Percentiles rank a stretch among this genome's conserved stretches.
These are phyloP conservation scores for Mycena belliarum DNA, from an alignment of 768 basidiomycete species.

Conservation along the genomic window DNA sequence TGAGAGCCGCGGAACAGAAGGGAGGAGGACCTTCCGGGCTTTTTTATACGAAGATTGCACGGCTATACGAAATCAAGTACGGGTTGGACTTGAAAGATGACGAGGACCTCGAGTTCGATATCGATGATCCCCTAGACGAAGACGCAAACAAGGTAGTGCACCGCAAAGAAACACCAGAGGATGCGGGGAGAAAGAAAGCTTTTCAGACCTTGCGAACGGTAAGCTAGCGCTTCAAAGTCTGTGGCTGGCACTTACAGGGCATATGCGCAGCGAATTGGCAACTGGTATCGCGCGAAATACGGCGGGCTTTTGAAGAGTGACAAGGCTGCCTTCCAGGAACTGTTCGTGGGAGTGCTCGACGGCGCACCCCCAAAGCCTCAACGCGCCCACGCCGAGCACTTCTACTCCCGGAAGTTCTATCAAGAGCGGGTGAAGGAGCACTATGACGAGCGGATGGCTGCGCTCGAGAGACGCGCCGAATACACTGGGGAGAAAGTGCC, in stretches of 20 bases:
- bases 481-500: neutral
- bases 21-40: no score
- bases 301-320: neutral
- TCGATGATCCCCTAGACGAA: no score
- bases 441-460: neutral
- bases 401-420: slow-evolving; percentile 1
- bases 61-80: neutral
- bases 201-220: no score
- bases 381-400: neutral
- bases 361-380: neutral
- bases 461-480: neutral
- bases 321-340: neutral
- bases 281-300: neutral
- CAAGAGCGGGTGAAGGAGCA: neutral
- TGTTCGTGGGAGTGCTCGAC: neutral
- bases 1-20: neutral
- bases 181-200: no score
- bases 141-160: no score
- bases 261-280: neutral
- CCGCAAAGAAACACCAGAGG: no score
- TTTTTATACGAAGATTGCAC: neutral
- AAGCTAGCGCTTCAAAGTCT: no score
- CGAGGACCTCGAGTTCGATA: neutral
- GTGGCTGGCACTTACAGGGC: no score
- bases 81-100: neutral